Base-by-base conservation (phyloP, 805 yeast genomes). In the Sugiyamaella smithiae region DNA sequence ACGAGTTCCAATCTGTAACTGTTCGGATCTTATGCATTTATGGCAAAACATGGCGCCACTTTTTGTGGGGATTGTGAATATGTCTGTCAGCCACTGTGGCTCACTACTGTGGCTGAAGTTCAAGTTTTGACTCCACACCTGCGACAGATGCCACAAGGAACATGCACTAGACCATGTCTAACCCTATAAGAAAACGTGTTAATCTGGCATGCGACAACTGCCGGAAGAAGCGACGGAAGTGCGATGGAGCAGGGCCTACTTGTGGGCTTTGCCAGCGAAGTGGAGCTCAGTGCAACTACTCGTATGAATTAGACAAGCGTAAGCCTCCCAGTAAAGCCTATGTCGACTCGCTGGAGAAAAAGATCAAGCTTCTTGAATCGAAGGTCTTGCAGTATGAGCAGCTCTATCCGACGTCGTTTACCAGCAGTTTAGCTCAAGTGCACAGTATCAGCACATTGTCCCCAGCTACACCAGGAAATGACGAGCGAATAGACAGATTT, bases 131-230 rank as follows among this genome's bases (percentile, higher is more conserved):
- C n/a, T n/a, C n/a, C n/a, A n/a, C n/a, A n/a, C n/a, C n/a, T n/a
- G n/a, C n/a, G n/a, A n/a, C n/a, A n/a, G n/a, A n/a, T n/a, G n/a
- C n/a, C n/a, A n/a, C n/a, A n/a, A n/a, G n/a, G n/a, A n/a, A n/a
- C n/a, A n/a, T n/a, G n/a, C n/a, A n/a, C n/a, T n/a, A n/a, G n/a
- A n/a, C 29, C 29, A 26, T 26, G 29, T 26, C 29, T 26, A 26
- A 7, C 29, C 9, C 29, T 8, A 11, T 26, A 11, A 38, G 42
- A 70, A 72, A 49, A 23, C 54, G 96, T 49, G 86, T 86, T 1
- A 86, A 91, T 0, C 90, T 86, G 59, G 96, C 96, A 0, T 88
- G 97, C 66, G 95, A 87, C 60, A 67, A 93, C 29, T 88, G 97
- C 61, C 72, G 97, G 33, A 78, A 84, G 44, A 84, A 84, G 57